These are phyloP conservation scores for Acanthamoeba culbertsoni DNA, from an alignment of 208 protist species.

Conservation along the genomic window DNA sequence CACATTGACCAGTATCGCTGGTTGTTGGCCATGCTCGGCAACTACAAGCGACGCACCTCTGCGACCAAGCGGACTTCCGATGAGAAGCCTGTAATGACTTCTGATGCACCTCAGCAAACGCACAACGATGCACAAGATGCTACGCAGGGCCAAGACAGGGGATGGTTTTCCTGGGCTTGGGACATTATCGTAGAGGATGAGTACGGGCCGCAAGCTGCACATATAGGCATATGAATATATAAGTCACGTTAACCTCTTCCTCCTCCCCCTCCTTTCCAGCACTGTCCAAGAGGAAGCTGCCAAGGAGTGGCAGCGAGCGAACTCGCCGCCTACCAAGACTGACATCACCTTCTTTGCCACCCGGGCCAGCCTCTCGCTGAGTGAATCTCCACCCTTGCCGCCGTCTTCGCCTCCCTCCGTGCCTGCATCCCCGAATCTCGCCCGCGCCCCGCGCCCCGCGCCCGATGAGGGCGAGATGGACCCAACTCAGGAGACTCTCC, in stretches of 20 bases:
- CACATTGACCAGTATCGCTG: neutral
- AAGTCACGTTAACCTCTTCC: neutral
- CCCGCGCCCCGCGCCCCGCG: no score
- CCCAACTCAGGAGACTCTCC: no score
- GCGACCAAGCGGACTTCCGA: neutral
- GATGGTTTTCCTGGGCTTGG: neutral
- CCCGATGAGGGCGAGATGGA: neutral
- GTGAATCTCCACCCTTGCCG: neutral
- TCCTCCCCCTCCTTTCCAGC: neutral
- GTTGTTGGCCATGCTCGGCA: neutral
- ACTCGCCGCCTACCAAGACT: neutral
- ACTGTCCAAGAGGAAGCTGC: neutral
- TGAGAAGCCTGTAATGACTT: neutral
- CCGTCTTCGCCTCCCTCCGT: neutral
- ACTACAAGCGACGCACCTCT: neutral
- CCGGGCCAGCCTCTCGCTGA: neutral
- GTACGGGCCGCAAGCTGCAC: neutral
- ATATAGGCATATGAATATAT: neutral
- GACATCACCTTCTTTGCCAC: neutral
- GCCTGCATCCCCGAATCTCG: neutral
- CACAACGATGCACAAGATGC: no score
- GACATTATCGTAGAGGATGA: slow-evolving; percentile 20
- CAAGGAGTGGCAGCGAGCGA: neutral
- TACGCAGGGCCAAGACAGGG: neutral
- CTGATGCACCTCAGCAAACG: neutral